Evolutionary conservation across 257 asterid species (phyloP).

Genomic region (Rubia yunnanensis): DNA sequence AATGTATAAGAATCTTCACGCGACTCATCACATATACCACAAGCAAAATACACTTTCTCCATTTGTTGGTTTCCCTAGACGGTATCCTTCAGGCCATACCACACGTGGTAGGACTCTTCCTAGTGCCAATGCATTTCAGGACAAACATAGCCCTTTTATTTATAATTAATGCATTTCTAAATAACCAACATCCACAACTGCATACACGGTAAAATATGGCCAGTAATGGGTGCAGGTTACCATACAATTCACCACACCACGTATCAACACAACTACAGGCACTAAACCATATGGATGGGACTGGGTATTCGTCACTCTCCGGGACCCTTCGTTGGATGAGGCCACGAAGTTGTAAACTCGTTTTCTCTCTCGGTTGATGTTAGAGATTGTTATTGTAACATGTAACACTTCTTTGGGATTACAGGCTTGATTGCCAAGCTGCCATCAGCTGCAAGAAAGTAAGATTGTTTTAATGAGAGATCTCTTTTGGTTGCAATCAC

Average conservation of each 20-base stretch:
- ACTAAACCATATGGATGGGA: slow-evolving; percentile 97
- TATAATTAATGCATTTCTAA: slow-evolving; percentile 77
- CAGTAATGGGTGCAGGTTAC: slow-evolving; percentile 97
- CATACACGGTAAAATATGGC: slow-evolving; percentile 84
- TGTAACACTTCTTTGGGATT: too few relatives aligned
- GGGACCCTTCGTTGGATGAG: slow-evolving; percentile 66
- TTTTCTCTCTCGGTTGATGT: background rate
- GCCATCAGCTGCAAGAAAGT: too few relatives aligned
- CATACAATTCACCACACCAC: slow-evolving; percentile 99
- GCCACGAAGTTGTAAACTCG: slow-evolving; percentile 39
- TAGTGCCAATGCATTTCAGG: slow-evolving; percentile 69
- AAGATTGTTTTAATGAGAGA: too few relatives aligned
- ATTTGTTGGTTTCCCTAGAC: slow-evolving; percentile 93
- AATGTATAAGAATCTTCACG: slow-evolving; percentile 87
- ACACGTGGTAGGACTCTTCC: slow-evolving; percentile 69
- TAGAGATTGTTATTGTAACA: background rate
- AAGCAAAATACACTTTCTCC: slow-evolving; percentile 98
- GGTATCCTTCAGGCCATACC: slow-evolving; percentile 92
- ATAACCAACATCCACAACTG: slow-evolving; percentile 92
- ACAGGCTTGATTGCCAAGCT: too few relatives aligned
- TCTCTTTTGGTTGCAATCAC: too few relatives aligned
- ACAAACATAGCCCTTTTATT: slow-evolving; percentile 70
- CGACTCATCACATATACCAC: slow-evolving; percentile 94
- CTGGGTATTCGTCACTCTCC: slow-evolving; percentile 98
- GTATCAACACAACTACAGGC: slow-evolving; percentile 88